phyloP scores from a whole-genome alignment of 345 rosid species.

The Viola odorata region DNA sequence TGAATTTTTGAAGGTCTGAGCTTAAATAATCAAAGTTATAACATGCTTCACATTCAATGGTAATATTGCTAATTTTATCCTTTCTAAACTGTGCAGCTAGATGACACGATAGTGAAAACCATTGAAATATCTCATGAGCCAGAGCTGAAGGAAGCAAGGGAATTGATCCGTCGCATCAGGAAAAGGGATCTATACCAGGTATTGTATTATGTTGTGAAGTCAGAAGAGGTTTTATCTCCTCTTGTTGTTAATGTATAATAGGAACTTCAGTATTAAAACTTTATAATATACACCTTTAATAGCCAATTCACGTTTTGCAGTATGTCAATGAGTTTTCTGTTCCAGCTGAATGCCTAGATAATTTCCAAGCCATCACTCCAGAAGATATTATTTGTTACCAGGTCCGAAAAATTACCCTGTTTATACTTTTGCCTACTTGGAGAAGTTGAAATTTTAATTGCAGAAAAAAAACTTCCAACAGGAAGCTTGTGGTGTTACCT shows the following conservation, averaged over 20 bases:
- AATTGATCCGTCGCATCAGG: conserved; percentile 18
- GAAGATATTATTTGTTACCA: conserved; percentile 51
- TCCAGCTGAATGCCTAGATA: conserved; percentile 37
- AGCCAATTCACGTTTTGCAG: conserved; percentile 39
- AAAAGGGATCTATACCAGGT: conserved; percentile 29
- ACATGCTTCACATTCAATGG: neutral
- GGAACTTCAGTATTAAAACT: neutral
- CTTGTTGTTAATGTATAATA: neutral
- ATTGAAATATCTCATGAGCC: conserved; percentile 11
- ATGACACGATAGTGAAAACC: conserved; percentile 22
- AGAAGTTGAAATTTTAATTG: conserved; percentile 8
- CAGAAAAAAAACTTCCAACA: conserved; percentile 17
- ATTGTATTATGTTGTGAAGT: neutral
- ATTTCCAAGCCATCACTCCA: conserved; percentile 39
- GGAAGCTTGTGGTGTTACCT: conserved; percentile 17
- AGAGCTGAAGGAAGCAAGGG: conserved; percentile 27
- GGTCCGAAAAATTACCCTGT: conserved; percentile 18
- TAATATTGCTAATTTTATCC: neutral
- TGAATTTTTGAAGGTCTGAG: conserved; percentile 21
- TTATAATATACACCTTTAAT: neutral
- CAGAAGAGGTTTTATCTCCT: neutral
- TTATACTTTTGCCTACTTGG: conserved; percentile 2
- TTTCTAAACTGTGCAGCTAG: conserved; percentile 18
- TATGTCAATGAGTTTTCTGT: conserved; percentile 26
- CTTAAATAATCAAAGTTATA: neutral